Evolutionary conservation across 2,329 filamentous ascomycete species (phyloP).

Genomic region (Colletotrichum karsti): DNA sequence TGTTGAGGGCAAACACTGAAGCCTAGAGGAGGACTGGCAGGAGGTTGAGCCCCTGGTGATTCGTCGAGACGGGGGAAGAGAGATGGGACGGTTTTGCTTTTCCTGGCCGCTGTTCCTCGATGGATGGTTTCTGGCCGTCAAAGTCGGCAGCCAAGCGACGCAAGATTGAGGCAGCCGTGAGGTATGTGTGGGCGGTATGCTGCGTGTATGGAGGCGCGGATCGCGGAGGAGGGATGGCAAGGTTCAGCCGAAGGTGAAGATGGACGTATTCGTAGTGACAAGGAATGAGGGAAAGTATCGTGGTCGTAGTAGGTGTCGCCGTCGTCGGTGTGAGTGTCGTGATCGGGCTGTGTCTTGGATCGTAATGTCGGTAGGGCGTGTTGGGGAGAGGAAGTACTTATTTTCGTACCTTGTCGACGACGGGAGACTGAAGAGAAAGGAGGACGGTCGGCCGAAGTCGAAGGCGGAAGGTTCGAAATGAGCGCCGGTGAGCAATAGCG

Average conservation of each 20-base stretch:
- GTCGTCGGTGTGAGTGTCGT: not conserved
- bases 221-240: not conserved
- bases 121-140: not conserved
- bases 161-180: not conserved
- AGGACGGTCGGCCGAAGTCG: not conserved
- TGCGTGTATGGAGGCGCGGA: not conserved
- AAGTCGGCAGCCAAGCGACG: not conserved
- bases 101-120: not conserved
- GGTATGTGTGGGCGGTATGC: not conserved
- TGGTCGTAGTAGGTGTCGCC: not conserved
- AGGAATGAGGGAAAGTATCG: not conserved
- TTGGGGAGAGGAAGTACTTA: not conserved
- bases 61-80: not conserved
- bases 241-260: slow-evolving; percentile 5
- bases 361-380: not conserved
- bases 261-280: not conserved
- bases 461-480: not conserved
- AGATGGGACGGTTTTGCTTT: slow-evolving; percentile 9
- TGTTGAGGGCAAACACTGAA: not conserved
- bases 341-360: not conserved
- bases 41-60: slow-evolving; percentile 20
- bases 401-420: not conserved
- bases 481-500: not conserved
- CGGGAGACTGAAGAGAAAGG: not conserved
- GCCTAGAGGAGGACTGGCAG: slow-evolving; percentile 14